Base-by-base conservation (phyloP, 2,329 filamentous ascomycete genomes). In the Trichoderma cornu-damae region DNA sequence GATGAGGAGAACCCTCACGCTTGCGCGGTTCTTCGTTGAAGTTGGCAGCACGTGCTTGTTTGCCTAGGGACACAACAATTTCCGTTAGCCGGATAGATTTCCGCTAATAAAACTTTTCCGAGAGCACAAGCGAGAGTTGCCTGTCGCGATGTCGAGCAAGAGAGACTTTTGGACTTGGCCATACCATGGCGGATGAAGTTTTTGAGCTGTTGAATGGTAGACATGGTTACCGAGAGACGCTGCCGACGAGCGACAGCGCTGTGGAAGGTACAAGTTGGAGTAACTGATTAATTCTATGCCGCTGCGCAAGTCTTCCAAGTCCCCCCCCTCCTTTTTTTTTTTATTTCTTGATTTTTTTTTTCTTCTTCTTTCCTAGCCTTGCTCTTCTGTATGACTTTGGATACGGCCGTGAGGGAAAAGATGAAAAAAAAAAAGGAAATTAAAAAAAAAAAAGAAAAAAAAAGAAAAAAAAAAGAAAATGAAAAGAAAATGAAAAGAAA, bases 131-230 rank as follows among this genome's bases (percentile, higher is more conserved):
- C 38, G 38, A 14, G 28, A 18, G 47, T n/a, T 30, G 24, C 20
- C 22, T 11, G 12, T 30, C 6, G 34, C 38, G 30, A 35, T 6
- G n/a, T n/a, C n/a, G n/a, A n/a, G n/a, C 8, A 14, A 34, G 28
- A 20, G 26, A 12, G 32, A 58, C 9, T 22, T 37, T 9, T 38
- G 32, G 20, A 43, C 9, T 57, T 35, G 5, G 46, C 67, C 77
- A 57, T 76, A 85, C 83, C 93, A 79, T 96, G 93, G 64, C 93
- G 89, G 75, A 97, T 94, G 75, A 97, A 95, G 75, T 96, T 96
- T 77, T 97, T 96, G 67, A 96, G 84, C 71, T 94, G 94, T 78
- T 96, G 93, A 77, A 96, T 96, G 64, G 83, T 84, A 68, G 82
- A 85, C 82, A 85, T 85, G 66, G 60, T 66, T 65, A 54, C 60